These are phyloP conservation scores for Heterobasidion occidentale DNA, from an alignment of 1,284 basidiomycete species.

Conservation along the genomic window DNA sequence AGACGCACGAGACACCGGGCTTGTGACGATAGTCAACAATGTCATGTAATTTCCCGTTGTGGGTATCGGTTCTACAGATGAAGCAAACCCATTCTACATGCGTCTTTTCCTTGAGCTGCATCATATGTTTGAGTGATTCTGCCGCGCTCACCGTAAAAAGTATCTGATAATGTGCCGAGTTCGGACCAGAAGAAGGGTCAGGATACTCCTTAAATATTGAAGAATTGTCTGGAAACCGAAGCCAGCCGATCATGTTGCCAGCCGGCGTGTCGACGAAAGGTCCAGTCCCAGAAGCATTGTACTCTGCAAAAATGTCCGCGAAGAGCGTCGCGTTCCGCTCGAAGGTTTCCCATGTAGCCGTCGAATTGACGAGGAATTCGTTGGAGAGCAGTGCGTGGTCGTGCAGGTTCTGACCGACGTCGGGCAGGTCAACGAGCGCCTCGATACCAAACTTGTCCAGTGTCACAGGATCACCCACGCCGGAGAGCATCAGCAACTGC, in stretches of 20 bases:
- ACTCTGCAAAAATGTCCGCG: not conserved
- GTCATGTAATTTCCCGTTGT: not conserved
- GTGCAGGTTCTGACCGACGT: constrained; percentile 36
- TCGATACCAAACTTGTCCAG: constrained; percentile 19
- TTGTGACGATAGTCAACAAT: not conserved
- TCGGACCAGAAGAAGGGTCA: constrained; percentile 15
- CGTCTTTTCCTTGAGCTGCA: not conserved
- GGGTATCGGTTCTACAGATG: not conserved
- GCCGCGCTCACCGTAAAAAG: not conserved
- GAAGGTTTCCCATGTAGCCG: constrained; percentile 17
- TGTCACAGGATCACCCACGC: constrained; percentile 28
- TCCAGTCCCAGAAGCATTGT: not conserved
- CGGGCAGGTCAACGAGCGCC: constrained; percentile 20
- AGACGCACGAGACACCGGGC: not conserved
- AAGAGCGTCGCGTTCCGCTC: constrained; percentile 15
- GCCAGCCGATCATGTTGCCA: constrained; percentile 8
- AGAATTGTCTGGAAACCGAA: constrained; percentile 10
- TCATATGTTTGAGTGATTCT: not conserved
- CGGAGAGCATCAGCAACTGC: constrained; percentile 14
- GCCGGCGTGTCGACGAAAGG: not conserved
- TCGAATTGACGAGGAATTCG: constrained; percentile 23
- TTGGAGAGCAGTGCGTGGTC: constrained; percentile 26
- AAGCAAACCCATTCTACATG: not conserved
- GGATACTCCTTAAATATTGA: constrained; percentile 3
- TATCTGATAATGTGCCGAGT: constrained; percentile 12